phyloP scores from a whole-genome alignment of 305 asterid species.

The Fraxinus nigra region DNA sequence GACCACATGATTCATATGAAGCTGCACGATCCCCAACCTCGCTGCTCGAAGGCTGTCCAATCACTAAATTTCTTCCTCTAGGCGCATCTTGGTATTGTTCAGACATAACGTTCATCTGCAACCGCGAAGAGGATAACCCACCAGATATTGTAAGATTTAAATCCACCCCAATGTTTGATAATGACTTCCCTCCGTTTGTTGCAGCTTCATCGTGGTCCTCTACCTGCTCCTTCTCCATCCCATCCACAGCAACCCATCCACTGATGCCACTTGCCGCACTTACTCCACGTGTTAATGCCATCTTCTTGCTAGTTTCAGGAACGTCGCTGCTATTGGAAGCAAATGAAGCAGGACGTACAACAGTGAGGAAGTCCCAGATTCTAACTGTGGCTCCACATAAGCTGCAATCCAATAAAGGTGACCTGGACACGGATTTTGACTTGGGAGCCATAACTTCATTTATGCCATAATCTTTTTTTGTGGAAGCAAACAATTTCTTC shows the following conservation, averaged over 20 bases:
- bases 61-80: slow-evolving; percentile 55
- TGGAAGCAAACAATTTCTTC: slow-evolving; percentile 71
- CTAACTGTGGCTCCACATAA: slow-evolving; percentile 97
- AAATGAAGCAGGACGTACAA: slow-evolving; percentile 74
- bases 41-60: slow-evolving; percentile 87
- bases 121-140: slow-evolving; percentile 70
- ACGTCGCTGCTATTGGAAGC: slow-evolving; percentile 72
- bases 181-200: slow-evolving; percentile 80
- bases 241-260: slow-evolving; percentile 89
- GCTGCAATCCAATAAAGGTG: slow-evolving; percentile 91
- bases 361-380: slow-evolving; percentile 89
- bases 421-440: slow-evolving; percentile 76
- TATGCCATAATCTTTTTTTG: slow-evolving; percentile 44
- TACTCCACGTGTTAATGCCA: slow-evolving; percentile 79
- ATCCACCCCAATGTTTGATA: slow-evolving; percentile 78
- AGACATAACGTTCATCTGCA: slow-evolving; percentile 45
- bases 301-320: slow-evolving; percentile 89
- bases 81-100: slow-evolving; percentile 54
- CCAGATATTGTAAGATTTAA: slow-evolving; percentile 82
- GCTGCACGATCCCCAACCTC: slow-evolving; percentile 97
- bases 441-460: slow-evolving; percentile 48
- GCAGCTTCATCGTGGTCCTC: slow-evolving; percentile 90
- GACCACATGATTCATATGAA: slow-evolving; percentile 94
- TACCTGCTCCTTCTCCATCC: slow-evolving; percentile 71
- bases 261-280: slow-evolving; percentile 99